Evolutionary conservation across 176 grass and related monocot species (phyloP).

Genomic region (Paspalum vaginatum): DNA sequence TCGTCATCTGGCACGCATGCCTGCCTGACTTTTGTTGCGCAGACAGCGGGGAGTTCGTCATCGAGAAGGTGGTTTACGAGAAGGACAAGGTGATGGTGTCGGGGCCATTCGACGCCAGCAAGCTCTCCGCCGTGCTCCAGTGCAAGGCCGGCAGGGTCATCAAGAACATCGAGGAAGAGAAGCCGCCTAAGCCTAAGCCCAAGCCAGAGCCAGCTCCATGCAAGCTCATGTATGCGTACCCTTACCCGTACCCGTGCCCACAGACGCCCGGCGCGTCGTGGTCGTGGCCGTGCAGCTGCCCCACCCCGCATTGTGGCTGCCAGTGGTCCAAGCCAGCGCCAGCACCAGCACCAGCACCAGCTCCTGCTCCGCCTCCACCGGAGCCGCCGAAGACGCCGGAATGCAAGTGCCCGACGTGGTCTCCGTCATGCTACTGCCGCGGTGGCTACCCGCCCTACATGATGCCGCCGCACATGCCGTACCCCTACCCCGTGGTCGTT

Average conservation of each 20-base stretch:
- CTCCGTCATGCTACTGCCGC: constrained; percentile 29
- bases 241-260: constrained; percentile 25
- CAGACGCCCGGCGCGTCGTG: background rate
- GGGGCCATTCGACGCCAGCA: constrained; percentile 63
- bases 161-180: constrained; percentile 45
- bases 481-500: constrained; percentile 8
- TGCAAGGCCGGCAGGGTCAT: constrained; percentile 65
- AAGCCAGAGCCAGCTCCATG: background rate
- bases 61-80: constrained; percentile 68
- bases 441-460: constrained; percentile 13
- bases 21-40: background rate
- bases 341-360: background rate
- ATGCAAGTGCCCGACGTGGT: constrained; percentile 34
- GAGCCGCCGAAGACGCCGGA: background rate
- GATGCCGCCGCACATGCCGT: background rate
- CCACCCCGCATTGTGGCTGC: background rate
- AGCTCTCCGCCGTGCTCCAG: constrained; percentile 52
- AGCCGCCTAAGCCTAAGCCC: background rate
- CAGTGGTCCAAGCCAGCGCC: constrained; percentile 12
- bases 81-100: constrained; percentile 59
- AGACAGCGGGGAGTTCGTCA: constrained; percentile 47
- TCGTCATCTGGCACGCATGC: background rate
- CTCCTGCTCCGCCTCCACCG: background rate
- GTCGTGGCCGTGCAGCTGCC: background rate
- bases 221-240: background rate